Evolutionary conservation across 179 eudicot genomes (phyloP), one percentile per base, ranked within the genome.

Genomic region (Drosera spatulata): DNA sequence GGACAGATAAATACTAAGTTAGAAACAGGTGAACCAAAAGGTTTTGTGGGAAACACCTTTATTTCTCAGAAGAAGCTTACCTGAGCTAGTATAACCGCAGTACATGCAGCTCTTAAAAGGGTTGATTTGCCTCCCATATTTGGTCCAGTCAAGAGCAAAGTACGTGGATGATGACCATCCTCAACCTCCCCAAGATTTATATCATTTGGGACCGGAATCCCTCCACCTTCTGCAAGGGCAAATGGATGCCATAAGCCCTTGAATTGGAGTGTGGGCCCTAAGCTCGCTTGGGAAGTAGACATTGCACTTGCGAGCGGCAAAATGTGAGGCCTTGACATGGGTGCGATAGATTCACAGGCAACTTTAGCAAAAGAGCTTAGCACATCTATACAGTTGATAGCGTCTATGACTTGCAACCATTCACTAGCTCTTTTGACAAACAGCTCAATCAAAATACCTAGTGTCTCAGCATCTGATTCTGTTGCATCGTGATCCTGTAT

Each of bases 111-210:
- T 70, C 99, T 95, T 55, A 94, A 66, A 60, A 94, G 96, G 56
- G 99, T 94, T 39, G 99, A 94, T 75, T 94, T 94, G 54, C 99
- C 99, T 13, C 99, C 99, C 99, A 94, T 94, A 70, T 94, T 94
- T 55, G 99, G 99, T 66, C 99, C 99, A 57, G 99, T 94, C 85
- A 94, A 72, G 33, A 90, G 85, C 74, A 94, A 69, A 62, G 99
- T 75, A 40, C 79, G 75, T 39, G 96, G 89, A 70, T 66, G 71
- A 40, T 77, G 70, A 39, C 65, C 79, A 75, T 72, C 70, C 55
- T 71, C 39, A 43, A 76, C 74, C 51, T 80, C 95, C 58, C 99
- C 97, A 55, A 94, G 81, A 61, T 50, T 42, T 55, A 94, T 22
- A 61, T 87, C 95, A 75, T 94, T 94, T 45, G 97, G 91, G 68